Evolutionary conservation across 306 rosid genomes (phyloP), one percentile per base, ranked within the genome.

Genomic region (Acacia acuminata): DNA sequence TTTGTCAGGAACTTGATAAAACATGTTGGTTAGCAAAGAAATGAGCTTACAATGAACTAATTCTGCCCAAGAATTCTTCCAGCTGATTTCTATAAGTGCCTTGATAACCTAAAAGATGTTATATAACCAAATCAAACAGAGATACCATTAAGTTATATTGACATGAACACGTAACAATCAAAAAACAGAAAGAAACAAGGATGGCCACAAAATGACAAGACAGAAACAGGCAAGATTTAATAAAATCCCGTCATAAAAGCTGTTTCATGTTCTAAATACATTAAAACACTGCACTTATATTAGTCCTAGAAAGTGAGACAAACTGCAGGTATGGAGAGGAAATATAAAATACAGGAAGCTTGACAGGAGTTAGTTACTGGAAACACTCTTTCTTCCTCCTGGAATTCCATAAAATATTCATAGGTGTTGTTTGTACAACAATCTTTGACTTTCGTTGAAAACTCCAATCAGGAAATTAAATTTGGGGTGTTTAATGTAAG

Each of bases 21-120:
- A 96, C 98, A 94, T 92, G 88, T 96, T 94, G 74, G 97, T 91
- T 83, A 96, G 80, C 94, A 96, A 79, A 83, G 94, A 92, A 87
- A 94, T 88, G 79, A 96, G 98, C 89, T 92, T 96, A 90, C 94
- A 84, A 78, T 91, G 98, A 83, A 96, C 99, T 86, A 96, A 82
- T 77, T 94, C 99, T 81, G 97, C 99, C 99, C 99, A 96, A 81
- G 97, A 89, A 86, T 96, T 90, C 85, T 65, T 84, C 90, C 97
- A 86, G 88, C 99, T 94, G 84, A 74, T 86, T 87, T 85, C 86
- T 77, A 96, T 73, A 68, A 96, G 92, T 87, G 76, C 90, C 88
- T 88, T 92, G 78, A 92, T 73, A 84, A 96, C 99, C 99, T 96
- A 87, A 40, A 25, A 86, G 30, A 70, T n/a, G 44, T 51, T 69